Evolutionary conservation across 176 grass and related monocot species (phyloP), one percentile per base, ranked within the genome.

Genomic region (Carex kokanica): DNA sequence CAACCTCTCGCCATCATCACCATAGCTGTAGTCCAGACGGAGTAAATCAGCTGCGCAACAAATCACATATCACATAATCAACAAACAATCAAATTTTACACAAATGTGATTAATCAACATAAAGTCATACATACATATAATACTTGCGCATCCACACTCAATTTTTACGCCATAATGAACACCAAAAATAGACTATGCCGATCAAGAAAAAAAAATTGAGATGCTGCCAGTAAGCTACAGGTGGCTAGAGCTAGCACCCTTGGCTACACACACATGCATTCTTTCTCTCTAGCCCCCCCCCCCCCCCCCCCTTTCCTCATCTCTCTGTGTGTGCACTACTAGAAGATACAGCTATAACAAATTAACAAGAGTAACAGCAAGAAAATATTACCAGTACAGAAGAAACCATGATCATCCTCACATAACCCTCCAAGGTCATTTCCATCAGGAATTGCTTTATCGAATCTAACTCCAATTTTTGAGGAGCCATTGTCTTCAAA

Each of bases 401-500:
- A 99, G 89, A 99, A 99, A 68, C 97, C 97, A 70, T 92, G 97
- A 84, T 99, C 91, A 81, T 99, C 97, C 83, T 99, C 97, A 36
- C 97, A 99, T 80, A 93, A 71, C 70, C 97, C 97, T 25, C 97
- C 97, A 83, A 99, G 97, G 90, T 99, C 97, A 85, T 91, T 99
- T 78, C 97, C 97, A 80, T 99, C 93, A 86, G 83, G 93, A 53
- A 99, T 90, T 68, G 92, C 91, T 88, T 95, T 95, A 85, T 99
- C 97, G 78, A 99, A 99, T 74, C 97, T 83, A 58, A 99, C 91
- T 78, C 97, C 97, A 86, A 99, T 85, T 90, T 99, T 99, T 5
- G 97, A 99, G 11, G 89, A 93, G 58, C 91, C 97, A 81, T 99
- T 99, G 79, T 95, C 91, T 88, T 99, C 93, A 86, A 95, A 99